Percentiles rank a stretch among this genome's conserved stretches.
Evolutionary conservation across 768 basidiomycete genomes (phyloP).

Genomic region (Gloeophyllum trabeum): DNA sequence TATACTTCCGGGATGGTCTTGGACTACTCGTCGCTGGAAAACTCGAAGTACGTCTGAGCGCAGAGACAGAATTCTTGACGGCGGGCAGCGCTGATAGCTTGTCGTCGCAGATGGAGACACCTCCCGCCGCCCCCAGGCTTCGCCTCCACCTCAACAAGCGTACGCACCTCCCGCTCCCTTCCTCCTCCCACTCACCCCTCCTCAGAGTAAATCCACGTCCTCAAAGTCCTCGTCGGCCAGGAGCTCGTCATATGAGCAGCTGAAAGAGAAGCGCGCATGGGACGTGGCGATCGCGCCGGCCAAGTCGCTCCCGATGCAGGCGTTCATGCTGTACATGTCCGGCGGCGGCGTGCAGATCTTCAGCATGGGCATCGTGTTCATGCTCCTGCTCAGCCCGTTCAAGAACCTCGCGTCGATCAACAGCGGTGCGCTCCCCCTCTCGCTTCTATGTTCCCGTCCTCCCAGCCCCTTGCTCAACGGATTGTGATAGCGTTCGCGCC

Average conservation of each 20-base stretch:
- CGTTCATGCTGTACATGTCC: conserved; percentile 98
- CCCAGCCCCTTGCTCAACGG: not conserved
- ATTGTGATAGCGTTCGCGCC: conserved; percentile 48
- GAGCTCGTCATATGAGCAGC: conserved; percentile 42
- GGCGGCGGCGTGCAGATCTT: conserved; percentile 94
- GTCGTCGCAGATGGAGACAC: conserved; percentile 56
- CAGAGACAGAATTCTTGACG: no score
- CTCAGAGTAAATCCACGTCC: conserved; percentile 25
- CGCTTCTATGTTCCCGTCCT: not conserved
- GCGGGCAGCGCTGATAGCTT: no score
- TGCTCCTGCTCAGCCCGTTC: conserved; percentile 81
- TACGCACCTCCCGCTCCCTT: no score
- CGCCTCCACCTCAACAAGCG: conserved; percentile 29
- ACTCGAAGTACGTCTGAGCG: no score
- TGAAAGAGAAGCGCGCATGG: conserved; percentile 79
- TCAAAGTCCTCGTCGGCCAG: conserved; percentile 26
- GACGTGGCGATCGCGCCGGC: conserved; percentile 77
- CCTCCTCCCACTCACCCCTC: conserved; percentile 63
- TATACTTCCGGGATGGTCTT: no score
- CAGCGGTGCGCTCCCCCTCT: conserved; percentile 38
- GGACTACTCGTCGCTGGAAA: no score
- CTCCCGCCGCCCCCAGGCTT: conserved; percentile 65
- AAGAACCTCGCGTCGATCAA: conserved; percentile 76
- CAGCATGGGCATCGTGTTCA: conserved; percentile 92
- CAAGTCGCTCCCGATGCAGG: conserved; percentile 92